Conservation (phyloP, 371 early-diverging fungal genomes). For the Actinomucor elegans region DNA sequence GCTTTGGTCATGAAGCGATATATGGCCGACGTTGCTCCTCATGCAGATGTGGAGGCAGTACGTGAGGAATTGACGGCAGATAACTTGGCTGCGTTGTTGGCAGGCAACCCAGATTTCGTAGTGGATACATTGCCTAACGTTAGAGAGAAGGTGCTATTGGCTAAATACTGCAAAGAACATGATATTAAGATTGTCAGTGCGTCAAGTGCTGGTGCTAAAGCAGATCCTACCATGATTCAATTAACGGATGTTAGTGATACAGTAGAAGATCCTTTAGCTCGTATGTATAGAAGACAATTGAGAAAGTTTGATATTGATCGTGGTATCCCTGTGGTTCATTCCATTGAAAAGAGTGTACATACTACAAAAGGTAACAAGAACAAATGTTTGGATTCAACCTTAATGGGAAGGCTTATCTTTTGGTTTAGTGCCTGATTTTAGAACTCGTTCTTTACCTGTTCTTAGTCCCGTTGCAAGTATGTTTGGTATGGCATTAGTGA, state of each 20-base stretch:
- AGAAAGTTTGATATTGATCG: slow-evolving; percentile 68
- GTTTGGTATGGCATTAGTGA: slow-evolving; percentile 90
- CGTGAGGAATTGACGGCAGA: slow-evolving; percentile 66
- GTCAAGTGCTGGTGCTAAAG: slow-evolving; percentile 94
- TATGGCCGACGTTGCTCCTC: slow-evolving; percentile 75
- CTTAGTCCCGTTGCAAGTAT: slow-evolving; percentile 88
- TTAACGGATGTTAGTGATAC: slow-evolving; percentile 91
- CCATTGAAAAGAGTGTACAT: slow-evolving; percentile 77
- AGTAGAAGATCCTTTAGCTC: slow-evolving; percentile 87
- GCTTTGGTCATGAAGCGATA: slow-evolving; percentile 70
- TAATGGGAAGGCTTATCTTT: too few relatives aligned
- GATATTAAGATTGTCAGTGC: slow-evolving; percentile 77
- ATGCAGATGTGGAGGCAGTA: slow-evolving; percentile 70
- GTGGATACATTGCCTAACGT: slow-evolving; percentile 92
- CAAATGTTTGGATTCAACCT: too few relatives aligned
- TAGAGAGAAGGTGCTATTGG: slow-evolving; percentile 83
- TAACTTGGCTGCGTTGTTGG: slow-evolving; percentile 63
- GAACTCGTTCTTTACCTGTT: slow-evolving; percentile 79
- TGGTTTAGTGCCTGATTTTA: slow-evolving; percentile 80
- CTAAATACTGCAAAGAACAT: slow-evolving; percentile 78
- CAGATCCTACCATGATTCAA: slow-evolving; percentile 91
- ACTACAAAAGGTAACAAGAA: background rate
- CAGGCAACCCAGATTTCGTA: slow-evolving; percentile 68
- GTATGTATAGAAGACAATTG: slow-evolving; percentile 78
- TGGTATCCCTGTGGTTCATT: slow-evolving; percentile 87